A percentile compares a stretch with the other conserved stretches of the same genome.
These are phyloP conservation scores for Sclerospora graminicola DNA, from an alignment of 352 stramenopile genomes.

Conservation along the genomic window DNA sequence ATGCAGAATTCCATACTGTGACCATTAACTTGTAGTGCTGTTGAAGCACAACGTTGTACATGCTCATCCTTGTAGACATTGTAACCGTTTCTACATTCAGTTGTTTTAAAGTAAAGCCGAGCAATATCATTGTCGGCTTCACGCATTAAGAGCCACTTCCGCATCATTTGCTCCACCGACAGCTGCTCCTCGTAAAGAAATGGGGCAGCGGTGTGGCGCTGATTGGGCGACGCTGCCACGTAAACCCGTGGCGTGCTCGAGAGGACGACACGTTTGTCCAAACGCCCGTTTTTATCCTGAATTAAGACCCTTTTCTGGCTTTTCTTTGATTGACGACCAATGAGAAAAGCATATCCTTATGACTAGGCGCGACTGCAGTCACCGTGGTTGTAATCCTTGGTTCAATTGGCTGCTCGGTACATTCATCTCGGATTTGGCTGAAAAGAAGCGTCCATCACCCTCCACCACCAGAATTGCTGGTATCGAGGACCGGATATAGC, in stretches of 20 bases:
- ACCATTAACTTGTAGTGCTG: too few species aligned
- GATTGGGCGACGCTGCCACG: constrained; percentile 21
- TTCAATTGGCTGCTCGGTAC: constrained; percentile 8
- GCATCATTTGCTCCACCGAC: constrained; percentile 12
- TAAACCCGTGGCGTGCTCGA: constrained; percentile 16
- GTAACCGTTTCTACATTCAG: neutral
- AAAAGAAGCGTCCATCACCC: constrained; percentile 1
- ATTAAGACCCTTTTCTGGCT: neutral
- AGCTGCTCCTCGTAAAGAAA: constrained; percentile 8
- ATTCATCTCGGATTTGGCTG: constrained; percentile 5
- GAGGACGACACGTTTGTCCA: constrained; percentile 2
- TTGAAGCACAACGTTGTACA: too few species aligned
- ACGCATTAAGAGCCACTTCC: neutral
- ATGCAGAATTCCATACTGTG: too few species aligned
- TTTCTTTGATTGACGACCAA: constrained; percentile 5
- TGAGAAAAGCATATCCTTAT: constrained; percentile 9
- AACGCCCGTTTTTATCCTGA: neutral
- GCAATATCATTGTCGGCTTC: too few species aligned
- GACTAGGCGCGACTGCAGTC: constrained; percentile 11
- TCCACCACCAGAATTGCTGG: neutral
- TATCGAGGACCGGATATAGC: too few species aligned
- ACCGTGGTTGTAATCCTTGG: constrained; percentile 12
- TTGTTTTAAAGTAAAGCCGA: neutral
- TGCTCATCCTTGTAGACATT: too few species aligned
- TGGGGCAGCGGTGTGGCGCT: constrained; percentile 4